Conservation (phyloP, 345 rosid genomes). For the Sisymbrium altissimum region DNA sequence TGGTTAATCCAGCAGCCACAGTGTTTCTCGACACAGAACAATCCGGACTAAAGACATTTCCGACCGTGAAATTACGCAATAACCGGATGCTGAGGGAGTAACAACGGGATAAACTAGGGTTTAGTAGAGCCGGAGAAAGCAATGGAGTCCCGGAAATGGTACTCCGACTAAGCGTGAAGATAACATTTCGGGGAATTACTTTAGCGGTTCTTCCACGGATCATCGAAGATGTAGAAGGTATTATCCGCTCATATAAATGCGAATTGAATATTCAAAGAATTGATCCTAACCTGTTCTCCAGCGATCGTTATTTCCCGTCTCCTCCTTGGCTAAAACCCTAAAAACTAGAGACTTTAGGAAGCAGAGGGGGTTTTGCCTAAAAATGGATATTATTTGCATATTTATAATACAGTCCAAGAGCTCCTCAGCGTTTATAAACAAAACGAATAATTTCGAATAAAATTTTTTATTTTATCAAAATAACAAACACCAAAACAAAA, state of each 20-base stretch:
- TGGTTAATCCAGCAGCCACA: background rate
- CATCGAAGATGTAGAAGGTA: slow-evolving; percentile 20
- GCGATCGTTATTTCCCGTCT: slow-evolving; percentile 13
- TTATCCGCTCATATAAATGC: slow-evolving; percentile 15
- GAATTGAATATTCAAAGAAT: background rate
- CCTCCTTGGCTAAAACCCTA: slow-evolving; percentile 32
- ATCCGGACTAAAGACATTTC: slow-evolving; percentile 20
- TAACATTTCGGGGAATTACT: slow-evolving; percentile 36
- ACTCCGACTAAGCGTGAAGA: slow-evolving; percentile 34
- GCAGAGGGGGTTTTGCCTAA: background rate
- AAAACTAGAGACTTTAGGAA: slow-evolving; percentile 10
- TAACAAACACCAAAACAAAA: no score
- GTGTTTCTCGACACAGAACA: slow-evolving; percentile 20
- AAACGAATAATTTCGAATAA: no score
- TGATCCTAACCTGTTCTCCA: slow-evolving; percentile 20
- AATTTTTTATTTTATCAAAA: background rate
- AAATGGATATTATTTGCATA: background rate
- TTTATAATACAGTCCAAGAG: background rate
- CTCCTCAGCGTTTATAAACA: no score
- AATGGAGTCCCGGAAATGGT: slow-evolving; percentile 28
- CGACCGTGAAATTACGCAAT: slow-evolving; percentile 21
- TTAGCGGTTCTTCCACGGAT: slow-evolving; percentile 33
- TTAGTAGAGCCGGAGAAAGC: slow-evolving; percentile 11
- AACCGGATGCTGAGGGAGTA: slow-evolving; percentile 16
- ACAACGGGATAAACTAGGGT: slow-evolving; percentile 16